Conservation (phyloP, 805 yeast species). For the Teunomyces panamensis region DNA sequence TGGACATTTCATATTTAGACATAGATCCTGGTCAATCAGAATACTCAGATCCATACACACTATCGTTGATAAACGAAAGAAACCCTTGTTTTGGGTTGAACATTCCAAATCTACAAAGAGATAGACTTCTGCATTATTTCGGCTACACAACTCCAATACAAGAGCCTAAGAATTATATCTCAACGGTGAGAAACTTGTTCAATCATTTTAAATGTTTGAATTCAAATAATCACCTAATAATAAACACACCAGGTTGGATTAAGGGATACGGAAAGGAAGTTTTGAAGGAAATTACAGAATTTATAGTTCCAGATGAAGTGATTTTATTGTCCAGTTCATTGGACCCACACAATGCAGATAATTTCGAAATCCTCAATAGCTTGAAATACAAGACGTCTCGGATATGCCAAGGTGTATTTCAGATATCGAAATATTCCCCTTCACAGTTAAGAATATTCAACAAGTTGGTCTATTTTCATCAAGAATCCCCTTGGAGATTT, state of each 20-base stretch:
- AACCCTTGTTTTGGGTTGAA: slow-evolving; percentile 30
- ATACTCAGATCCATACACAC: slow-evolving; percentile 65
- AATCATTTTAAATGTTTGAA: slow-evolving; percentile 12
- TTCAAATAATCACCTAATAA: slow-evolving; percentile 42
- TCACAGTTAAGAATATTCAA: slow-evolving; percentile 52
- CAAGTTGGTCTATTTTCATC: slow-evolving; percentile 55
- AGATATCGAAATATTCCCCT: slow-evolving; percentile 40
- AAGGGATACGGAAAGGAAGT: slow-evolving; percentile 80
- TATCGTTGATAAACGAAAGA: slow-evolving; percentile 47
- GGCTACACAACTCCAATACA: slow-evolving; percentile 72
- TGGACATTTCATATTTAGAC: slow-evolving; percentile 55
- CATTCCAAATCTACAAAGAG: slow-evolving; percentile 15
- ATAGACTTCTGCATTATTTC: slow-evolving; percentile 36
- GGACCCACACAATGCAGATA: slow-evolving; percentile 20
- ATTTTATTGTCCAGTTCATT: slow-evolving; percentile 43
- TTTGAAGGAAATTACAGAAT: slow-evolving; percentile 44
- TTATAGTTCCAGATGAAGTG: slow-evolving; percentile 53
- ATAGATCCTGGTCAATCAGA: slow-evolving; percentile 91
- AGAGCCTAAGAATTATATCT: slow-evolving; percentile 55
- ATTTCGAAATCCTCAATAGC: slow-evolving; percentile 25
- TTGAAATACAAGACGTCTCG: slow-evolving; percentile 25
- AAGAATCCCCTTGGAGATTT: slow-evolving; percentile 12
- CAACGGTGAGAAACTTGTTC: slow-evolving; percentile 41
- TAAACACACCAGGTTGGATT: slow-evolving; percentile 90
- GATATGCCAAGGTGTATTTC: slow-evolving; percentile 33